phyloP scores from a whole-genome alignment of 148 eudicot species.

The Chenopodium formosanum region DNA sequence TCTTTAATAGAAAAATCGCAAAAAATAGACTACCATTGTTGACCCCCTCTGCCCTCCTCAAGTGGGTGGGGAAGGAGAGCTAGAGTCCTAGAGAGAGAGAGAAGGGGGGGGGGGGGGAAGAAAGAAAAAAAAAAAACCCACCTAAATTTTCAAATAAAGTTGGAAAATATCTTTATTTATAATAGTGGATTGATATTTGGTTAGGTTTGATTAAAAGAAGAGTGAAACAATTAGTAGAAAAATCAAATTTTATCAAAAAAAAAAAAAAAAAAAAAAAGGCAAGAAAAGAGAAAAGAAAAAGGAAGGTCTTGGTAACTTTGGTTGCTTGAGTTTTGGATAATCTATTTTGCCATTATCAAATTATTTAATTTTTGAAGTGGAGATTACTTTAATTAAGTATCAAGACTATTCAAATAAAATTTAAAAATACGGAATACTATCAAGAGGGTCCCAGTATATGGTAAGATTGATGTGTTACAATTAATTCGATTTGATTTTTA shows the following conservation, averaged over 20 bases:
- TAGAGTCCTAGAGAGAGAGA: too few species aligned
- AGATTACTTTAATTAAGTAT: neutral
- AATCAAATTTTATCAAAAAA: too few species aligned
- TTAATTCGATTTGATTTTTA: neutral
- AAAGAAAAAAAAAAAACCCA: neutral
- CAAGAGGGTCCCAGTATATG: neutral
- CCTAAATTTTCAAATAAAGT: neutral
- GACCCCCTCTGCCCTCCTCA: slow-evolving; percentile 2
- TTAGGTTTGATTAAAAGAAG: slow-evolving; percentile 6
- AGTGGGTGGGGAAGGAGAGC: slow-evolving; percentile 13
- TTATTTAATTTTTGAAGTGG: slow-evolving; percentile 2
- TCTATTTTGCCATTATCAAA: neutral
- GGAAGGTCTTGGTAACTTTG: neutral
- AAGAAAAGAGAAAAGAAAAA: neutral
- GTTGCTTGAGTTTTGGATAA: slow-evolving; percentile 4
- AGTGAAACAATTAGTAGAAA: neutral
- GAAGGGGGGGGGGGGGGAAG: too few species aligned
- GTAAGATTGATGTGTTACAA: neutral
- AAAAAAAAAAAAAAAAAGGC: neutral
- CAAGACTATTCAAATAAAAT: too few species aligned
- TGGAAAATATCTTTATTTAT: neutral
- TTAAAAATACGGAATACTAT: too few species aligned
- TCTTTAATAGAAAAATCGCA: slow-evolving; percentile 8
- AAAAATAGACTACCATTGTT: slow-evolving; percentile 6
- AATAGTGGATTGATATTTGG: neutral